These are phyloP conservation scores for Wakefieldia striispora DNA, from an alignment of 768 basidiomycete species.

Conservation along the genomic window DNA sequence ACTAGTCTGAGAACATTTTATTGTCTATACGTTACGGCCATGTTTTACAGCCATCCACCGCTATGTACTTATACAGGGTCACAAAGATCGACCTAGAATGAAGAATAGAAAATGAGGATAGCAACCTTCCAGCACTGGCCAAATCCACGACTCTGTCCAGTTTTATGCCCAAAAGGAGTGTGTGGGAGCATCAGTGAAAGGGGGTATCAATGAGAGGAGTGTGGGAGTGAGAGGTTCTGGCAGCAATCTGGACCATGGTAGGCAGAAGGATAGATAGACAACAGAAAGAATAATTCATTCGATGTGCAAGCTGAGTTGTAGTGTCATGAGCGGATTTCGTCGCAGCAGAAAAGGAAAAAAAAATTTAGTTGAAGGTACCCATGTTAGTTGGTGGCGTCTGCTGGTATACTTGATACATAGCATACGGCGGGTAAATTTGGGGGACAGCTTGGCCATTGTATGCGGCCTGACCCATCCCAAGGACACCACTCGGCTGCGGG, in stretches of 20 bases:
- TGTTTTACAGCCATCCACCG: slow-evolving; percentile 37
- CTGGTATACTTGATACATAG: slow-evolving; percentile 80
- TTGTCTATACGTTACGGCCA: slow-evolving; percentile 35
- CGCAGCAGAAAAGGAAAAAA: neutral
- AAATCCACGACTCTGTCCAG: slow-evolving; percentile 23
- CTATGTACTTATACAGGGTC: slow-evolving; percentile 40
- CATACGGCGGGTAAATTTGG: slow-evolving; percentile 72
- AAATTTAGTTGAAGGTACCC: slow-evolving; percentile 70
- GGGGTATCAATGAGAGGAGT: slow-evolving; percentile 32
- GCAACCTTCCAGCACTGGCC: slow-evolving; percentile 31
- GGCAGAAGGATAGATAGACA: slow-evolving; percentile 33
- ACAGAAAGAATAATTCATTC: slow-evolving; percentile 34
- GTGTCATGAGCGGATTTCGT: slow-evolving; percentile 44
- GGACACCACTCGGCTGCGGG: slow-evolving; percentile 51
- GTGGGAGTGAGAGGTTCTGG: slow-evolving; percentile 20
- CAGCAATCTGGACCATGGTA: slow-evolving; percentile 25
- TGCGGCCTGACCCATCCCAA: slow-evolving; percentile 65
- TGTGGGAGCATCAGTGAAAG: slow-evolving; percentile 14
- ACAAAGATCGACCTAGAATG: slow-evolving; percentile 31
- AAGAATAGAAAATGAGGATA: slow-evolving; percentile 31
- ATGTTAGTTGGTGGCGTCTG: slow-evolving; percentile 70
- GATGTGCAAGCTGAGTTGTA: slow-evolving; percentile 28
- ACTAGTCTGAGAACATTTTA: slow-evolving; percentile 19
- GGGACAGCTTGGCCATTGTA: slow-evolving; percentile 62
- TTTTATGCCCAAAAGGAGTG: slow-evolving; percentile 25